Evolutionary conservation across 331 rosid genomes (phyloP), one percentile per base, ranked within the genome.

Genomic region (Saraca asoca): DNA sequence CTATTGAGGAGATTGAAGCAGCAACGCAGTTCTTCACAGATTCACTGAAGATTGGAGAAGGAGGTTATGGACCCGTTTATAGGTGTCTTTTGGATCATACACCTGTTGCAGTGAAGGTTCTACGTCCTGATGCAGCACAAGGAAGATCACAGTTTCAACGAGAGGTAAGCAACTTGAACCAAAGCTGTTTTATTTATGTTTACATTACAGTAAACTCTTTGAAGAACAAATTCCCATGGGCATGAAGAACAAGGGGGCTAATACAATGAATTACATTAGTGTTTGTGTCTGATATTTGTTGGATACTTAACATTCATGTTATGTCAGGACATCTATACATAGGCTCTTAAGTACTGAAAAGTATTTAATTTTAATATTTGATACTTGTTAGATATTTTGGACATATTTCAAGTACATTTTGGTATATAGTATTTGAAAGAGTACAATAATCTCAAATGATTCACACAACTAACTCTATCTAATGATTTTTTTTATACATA

Each of bases 51-150:
- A 88, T 93, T 63, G 98, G 97, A 51, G 98, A 93, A 83, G 98
- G 98, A 1, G 98, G 97, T 29, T 90, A 90, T 72, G 98, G 98
- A 54, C 98, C 98, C 1, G 98, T 90, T 29, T 93, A 82, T 24
- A 85, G 75, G 72, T 79, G 95, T 69, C 45, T 57, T 75, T 68
- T 93, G 38, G 98, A 93, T 66, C 96, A 87, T 53, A 93, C 97
- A 55, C 70, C 88, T 35, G 98, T 85, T 37, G 98, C 97, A 17
- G 88, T 93, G 5, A 93, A 93, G 84, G 96, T 90, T 78, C 84
- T 93, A 6, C 98, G 98, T 29, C 98, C 98, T 3, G 98, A 93
- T 78, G 98, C 98, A 2, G 85, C 89, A 42, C 98, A 90, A 76
- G 98, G 98, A 82, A 81, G 96, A 75, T 84, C 94, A 59, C 98